These are phyloP conservation scores for Fusarium incarnatum DNA, from an alignment of 2,329 filamentous ascomycete genomes.

Conservation along the genomic window DNA sequence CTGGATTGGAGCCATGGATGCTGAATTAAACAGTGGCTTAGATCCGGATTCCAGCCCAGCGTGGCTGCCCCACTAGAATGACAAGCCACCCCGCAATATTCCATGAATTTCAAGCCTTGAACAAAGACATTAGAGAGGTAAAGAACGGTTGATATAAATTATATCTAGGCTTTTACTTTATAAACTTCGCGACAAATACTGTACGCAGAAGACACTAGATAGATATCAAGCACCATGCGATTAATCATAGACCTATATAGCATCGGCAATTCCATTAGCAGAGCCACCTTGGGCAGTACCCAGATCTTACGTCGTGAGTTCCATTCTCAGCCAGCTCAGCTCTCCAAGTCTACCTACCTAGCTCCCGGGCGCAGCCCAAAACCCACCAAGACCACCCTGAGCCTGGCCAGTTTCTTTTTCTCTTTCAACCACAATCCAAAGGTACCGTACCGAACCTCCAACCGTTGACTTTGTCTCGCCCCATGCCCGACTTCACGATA, in stretches of 20 bases:
- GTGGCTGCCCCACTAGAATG: slow-evolving; percentile 36
- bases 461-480: slow-evolving; percentile 18
- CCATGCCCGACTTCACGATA: slow-evolving; percentile 37
- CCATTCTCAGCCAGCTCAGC: slow-evolving; percentile 29
- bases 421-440: slow-evolving; percentile 9
- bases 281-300: neutral
- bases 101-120: slow-evolving; percentile 10
- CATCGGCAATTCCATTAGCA: neutral
- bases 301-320: slow-evolving; percentile 32
- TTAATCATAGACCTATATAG: neutral
- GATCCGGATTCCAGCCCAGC: slow-evolving; percentile 12
- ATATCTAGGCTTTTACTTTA: slow-evolving; percentile 6
- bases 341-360: slow-evolving; percentile 18
- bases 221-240: neutral
- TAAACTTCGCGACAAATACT: neutral
- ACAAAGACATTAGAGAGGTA: neutral
- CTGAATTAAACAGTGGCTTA: slow-evolving; percentile 5
- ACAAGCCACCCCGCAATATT: slow-evolving; percentile 45
- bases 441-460: neutral
- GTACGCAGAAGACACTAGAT: neutral
- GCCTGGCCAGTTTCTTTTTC: slow-evolving; percentile 23
- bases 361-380: slow-evolving; percentile 25
- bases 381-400: slow-evolving; percentile 29
- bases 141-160: slow-evolving; percentile 17
- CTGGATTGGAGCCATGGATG: neutral